Percentiles rank a stretch among this genome's conserved stretches.
These are phyloP conservation scores for Ilyonectria mors-panacis DNA, from an alignment of 2,329 filamentous ascomycete species.

Conservation along the genomic window DNA sequence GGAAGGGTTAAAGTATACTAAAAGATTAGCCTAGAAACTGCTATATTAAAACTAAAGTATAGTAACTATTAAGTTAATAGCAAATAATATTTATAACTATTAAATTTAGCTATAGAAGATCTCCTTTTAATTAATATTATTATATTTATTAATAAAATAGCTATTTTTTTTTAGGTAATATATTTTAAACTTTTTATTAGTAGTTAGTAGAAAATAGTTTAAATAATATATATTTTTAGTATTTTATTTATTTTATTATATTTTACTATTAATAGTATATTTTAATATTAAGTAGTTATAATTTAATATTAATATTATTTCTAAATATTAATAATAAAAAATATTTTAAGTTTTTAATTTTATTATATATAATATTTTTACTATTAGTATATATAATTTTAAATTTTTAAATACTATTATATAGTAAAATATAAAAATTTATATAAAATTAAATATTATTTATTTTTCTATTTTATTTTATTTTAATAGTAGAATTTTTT, in stretches of 20 bases:
- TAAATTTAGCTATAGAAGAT: neutral
- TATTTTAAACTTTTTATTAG: neutral
- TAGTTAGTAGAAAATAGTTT: neutral
- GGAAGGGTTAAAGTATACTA: neutral
- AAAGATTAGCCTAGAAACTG: neutral
- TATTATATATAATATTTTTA: neutral
- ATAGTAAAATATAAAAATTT: neutral
- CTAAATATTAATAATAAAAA: constrained; percentile 1
- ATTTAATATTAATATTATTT: neutral
- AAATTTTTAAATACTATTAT: neutral
- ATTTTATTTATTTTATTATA: neutral
- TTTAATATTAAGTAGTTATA: neutral
- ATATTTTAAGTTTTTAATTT: neutral
- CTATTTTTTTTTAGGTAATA: neutral
- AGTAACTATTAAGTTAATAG: no score
- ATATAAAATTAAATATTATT: neutral
- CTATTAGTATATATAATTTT: neutral
- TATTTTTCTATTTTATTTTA: neutral
- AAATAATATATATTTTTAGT: neutral
- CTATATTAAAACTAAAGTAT: no score
- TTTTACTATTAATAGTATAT: neutral
- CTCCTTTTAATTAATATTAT: neutral
- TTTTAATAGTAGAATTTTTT: no score
- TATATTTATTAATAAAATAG: neutral
- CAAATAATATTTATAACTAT: neutral